A percentile compares a stretch with the other conserved stretches of the same genome.
Conservation (phyloP, 768 basidiomycete genomes). For the Mycena kentingensis region DNA sequence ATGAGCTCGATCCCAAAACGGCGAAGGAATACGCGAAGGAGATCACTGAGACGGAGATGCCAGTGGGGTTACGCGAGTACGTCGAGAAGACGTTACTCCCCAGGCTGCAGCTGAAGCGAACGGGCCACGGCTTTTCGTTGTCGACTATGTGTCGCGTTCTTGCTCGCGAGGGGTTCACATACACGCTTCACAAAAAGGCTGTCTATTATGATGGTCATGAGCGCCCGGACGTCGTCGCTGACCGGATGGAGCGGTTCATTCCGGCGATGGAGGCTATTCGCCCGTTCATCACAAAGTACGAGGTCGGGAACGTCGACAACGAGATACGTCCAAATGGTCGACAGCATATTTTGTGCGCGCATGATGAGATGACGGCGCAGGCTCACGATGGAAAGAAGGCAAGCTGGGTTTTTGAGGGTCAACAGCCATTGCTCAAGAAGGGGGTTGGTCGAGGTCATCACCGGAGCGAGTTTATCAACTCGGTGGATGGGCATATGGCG, state of each 20-base stretch:
- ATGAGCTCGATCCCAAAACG: slow-evolving; percentile 14
- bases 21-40: slow-evolving; percentile 17
- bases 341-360: neutral
- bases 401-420: slow-evolving; percentile 37
- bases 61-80: slow-evolving; percentile 23
- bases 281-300: neutral
- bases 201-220: slow-evolving; percentile 23
- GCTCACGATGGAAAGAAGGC: slow-evolving; percentile 20
- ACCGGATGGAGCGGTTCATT: slow-evolving; percentile 5
- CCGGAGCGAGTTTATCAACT: slow-evolving; percentile 39
- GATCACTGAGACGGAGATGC: slow-evolving; percentile 22
- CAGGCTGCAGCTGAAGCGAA: slow-evolving; percentile 6
- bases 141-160: slow-evolving; percentile 23
- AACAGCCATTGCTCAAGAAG: slow-evolving; percentile 41
- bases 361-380: slow-evolving; percentile 8
- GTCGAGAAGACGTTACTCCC: slow-evolving; percentile 21
- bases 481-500: slow-evolving; percentile 31
- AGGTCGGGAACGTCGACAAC: neutral
- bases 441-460: slow-evolving; percentile 40
- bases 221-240: slow-evolving; percentile 14
- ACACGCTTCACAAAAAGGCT: slow-evolving; percentile 13
- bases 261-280: slow-evolving; percentile 1
- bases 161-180: slow-evolving; percentile 13
- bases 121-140: slow-evolving; percentile 24
- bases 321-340: slow-evolving; percentile 11